A percentile compares a stretch with the other conserved stretches of the same genome.
Evolutionary conservation across 768 basidiomycete species (phyloP).

Genomic region (Tylopilus felleus): DNA sequence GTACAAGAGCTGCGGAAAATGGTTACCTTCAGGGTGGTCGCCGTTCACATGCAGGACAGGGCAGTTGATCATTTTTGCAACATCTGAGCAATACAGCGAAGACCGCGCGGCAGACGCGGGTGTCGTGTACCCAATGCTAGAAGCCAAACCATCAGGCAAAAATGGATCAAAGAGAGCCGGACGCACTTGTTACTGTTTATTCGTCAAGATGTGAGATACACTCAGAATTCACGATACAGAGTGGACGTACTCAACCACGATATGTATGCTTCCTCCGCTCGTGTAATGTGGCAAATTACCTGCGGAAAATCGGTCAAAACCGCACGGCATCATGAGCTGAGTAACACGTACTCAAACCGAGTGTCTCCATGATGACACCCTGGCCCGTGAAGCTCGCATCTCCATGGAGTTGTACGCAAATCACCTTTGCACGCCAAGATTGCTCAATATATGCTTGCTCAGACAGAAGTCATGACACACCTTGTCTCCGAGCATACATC

Average conservation of each 20-base stretch:
- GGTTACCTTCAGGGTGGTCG: constrained; percentile 76
- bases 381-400: constrained; percentile 92
- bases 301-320: constrained; percentile 25
- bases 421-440: constrained; percentile 51
- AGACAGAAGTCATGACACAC: constrained; percentile 3
- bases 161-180: background rate
- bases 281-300: constrained; percentile 90
- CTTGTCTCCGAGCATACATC: constrained; percentile 33
- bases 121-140: constrained; percentile 88
- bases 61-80: constrained; percentile 87
- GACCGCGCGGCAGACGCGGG: constrained; percentile 82
- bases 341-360: constrained; percentile 68
- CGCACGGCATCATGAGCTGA: background rate
- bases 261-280: constrained; percentile 84
- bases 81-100: constrained; percentile 82
- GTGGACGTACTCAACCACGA: constrained; percentile 80
- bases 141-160: constrained; percentile 2
- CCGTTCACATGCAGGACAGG: constrained; percentile 91
- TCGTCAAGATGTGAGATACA: background rate
- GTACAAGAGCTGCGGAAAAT: background rate
- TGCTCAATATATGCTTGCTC: background rate
- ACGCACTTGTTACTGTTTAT: constrained; percentile 54
- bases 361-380: constrained; percentile 83
- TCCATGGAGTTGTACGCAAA: constrained; percentile 90
- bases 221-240: background rate